A percentile compares a stretch with the other conserved stretches of the same genome.
These are phyloP conservation scores for Podospora conica DNA, from an alignment of 495 filamentous ascomycete genomes.

Conservation along the genomic window DNA sequence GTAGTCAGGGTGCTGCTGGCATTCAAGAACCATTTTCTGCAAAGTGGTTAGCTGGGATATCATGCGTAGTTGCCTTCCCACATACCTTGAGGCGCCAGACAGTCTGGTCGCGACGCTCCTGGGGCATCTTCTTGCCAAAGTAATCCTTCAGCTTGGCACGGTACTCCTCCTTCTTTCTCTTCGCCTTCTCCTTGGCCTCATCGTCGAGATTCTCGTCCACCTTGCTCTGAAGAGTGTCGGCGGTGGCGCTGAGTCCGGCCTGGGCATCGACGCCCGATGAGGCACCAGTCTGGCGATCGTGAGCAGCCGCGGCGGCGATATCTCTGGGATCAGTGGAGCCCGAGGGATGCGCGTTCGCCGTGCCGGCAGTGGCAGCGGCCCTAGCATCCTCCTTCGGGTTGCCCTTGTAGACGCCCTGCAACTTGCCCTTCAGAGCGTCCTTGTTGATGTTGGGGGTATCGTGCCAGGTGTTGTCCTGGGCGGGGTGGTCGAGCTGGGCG, in stretches of 20 bases:
- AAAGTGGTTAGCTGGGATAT: conserved; percentile 6
- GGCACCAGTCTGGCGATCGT: conserved; percentile 27
- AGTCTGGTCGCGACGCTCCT: conserved; percentile 89
- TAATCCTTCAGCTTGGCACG: conserved; percentile 63
- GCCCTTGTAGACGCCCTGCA: conserved; percentile 52
- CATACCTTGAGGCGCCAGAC: conserved; percentile 77
- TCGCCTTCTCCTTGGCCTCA: conserved; percentile 55
- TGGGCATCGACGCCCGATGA: conserved; percentile 49
- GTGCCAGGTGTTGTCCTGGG: conserved; percentile 89
- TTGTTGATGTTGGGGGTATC: conserved; percentile 75
- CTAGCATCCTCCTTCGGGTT: conserved; percentile 49
- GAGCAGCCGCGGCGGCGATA: conserved; percentile 20
- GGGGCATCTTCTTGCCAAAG: conserved; percentile 73
- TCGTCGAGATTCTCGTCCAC: conserved; percentile 50
- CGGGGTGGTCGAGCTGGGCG: conserved; percentile 69
- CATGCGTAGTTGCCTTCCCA: no score
- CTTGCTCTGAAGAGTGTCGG: conserved; percentile 44
- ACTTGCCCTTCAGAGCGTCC: conserved; percentile 60
- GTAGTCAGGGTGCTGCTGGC: conserved; percentile 91
- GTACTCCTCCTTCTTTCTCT: conserved; percentile 36
- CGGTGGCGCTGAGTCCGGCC: conserved; percentile 44
- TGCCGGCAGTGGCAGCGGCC: conserved; percentile 26
- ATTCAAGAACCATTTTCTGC: conserved; percentile 90
- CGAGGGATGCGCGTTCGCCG: conserved; percentile 23
- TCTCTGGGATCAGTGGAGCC: conserved; percentile 22